Conservation (phyloP, 345 rosid genomes). For the Aethionema arabicum region DNA sequence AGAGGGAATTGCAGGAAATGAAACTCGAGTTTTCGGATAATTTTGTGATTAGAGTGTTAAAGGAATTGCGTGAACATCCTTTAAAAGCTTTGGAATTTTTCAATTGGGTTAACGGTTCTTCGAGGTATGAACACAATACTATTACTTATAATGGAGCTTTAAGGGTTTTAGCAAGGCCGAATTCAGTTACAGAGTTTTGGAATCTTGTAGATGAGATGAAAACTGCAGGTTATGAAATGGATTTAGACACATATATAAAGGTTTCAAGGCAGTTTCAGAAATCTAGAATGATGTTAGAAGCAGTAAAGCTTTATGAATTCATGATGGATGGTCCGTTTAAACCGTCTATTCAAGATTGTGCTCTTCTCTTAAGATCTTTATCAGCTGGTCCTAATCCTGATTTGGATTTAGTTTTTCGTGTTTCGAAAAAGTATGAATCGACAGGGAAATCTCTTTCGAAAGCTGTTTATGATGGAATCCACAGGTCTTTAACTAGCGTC, state of each 20-base stretch:
- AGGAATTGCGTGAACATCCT: constrained; percentile 58
- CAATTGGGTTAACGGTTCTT: constrained; percentile 47
- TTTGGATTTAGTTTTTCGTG: constrained; percentile 65
- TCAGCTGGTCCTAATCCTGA: constrained; percentile 47
- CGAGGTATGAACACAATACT: constrained; percentile 42
- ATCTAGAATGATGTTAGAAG: constrained; percentile 57
- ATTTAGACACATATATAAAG: constrained; percentile 69
- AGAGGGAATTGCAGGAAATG: constrained; percentile 55
- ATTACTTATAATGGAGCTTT: constrained; percentile 59
- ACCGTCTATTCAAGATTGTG: constrained; percentile 71
- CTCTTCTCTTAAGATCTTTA: constrained; percentile 55
- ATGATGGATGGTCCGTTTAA: constrained; percentile 89
- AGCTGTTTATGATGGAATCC: constrained; percentile 74
- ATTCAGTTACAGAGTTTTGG: constrained; percentile 71
- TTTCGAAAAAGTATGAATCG: constrained; percentile 56
- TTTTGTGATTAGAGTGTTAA: constrained; percentile 66
- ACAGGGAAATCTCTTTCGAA: constrained; percentile 59
- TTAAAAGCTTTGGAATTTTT: constrained; percentile 54
- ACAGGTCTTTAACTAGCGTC: constrained; percentile 60
- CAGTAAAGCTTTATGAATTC: constrained; percentile 75
- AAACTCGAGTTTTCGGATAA: constrained; percentile 49
- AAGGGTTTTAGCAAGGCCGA: constrained; percentile 64
- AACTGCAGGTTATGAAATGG: constrained; percentile 56
- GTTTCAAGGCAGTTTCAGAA: constrained; percentile 80
- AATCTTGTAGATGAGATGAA: constrained; percentile 63